A percentile compares a stretch with the other conserved stretches of the same genome.
Conservation (phyloP, 2,329 filamentous ascomycete genomes). For the Chrysosphaeria jannelii region DNA sequence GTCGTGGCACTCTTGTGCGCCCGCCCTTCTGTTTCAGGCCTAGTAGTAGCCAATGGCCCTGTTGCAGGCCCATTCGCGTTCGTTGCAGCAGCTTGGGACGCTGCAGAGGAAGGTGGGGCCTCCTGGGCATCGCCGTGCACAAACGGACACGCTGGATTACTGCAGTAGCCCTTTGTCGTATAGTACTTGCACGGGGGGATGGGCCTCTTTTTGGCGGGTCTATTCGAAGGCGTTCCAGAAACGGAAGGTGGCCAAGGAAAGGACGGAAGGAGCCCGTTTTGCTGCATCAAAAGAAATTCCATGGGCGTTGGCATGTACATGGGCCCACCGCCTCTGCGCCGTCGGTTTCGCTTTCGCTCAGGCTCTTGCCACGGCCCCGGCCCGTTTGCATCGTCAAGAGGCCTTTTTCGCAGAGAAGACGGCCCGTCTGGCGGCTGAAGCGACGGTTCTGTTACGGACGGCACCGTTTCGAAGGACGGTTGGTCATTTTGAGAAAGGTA, state of each 20-base stretch:
- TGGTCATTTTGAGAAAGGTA: no score
- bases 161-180: neutral
- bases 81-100: neutral
- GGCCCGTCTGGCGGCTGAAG: neutral
- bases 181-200: no score
- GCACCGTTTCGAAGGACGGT: no score
- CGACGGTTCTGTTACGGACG: neutral
- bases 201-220: no score
- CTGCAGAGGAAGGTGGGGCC: neutral
- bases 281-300: no score
- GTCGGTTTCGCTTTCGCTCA: constrained; percentile 19
- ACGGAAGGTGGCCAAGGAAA: no score
- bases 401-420: neutral
- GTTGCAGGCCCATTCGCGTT: neutral
- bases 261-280: no score
- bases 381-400: neutral
- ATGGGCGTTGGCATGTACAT: no score
- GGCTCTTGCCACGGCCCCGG: constrained; percentile 5
- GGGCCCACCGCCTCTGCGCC: no score
- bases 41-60: neutral
- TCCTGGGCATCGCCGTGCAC: neutral
- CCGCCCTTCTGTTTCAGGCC: constrained; percentile 38
- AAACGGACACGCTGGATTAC: neutral
- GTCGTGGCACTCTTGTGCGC: no score
- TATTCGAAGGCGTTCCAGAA: no score